Base-by-base conservation (phyloP, 805 yeast species). In the Candida pini region DNA sequence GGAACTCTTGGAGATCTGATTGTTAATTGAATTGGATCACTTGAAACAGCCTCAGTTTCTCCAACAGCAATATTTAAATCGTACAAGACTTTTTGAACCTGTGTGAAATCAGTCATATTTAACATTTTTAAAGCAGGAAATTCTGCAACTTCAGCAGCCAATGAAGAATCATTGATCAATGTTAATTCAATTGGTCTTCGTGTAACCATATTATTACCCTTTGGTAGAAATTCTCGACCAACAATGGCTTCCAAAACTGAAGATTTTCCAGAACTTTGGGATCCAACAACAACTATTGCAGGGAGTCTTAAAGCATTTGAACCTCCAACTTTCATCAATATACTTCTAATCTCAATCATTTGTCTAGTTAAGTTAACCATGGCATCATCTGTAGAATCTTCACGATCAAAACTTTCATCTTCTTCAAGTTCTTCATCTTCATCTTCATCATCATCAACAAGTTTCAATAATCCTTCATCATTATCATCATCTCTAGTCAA, bases 151-250 rank as follows among this genome's bases (percentile, higher is more conserved):
- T 86, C 95, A 6, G 89, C 81, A 2, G 88, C 87, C 28, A 56
- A 49, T 27, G 69, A 69, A n/a, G 94, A 89, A 3, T 95, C 77
- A 54, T 92, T 89, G 7, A 92, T 81, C 31, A 92, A 67, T 0
- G 98, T 94, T 44, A 92, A 69, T 62, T 92, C 99, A 30, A 92
- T 90, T 2, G 99, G 99, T 49, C 98, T 73, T 58, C 97, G 76
- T 0, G 99, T 92, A 22, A 94, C 98, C 98, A 92, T 94, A 55
- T 94, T 92, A 27, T 86, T 76, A 21, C 99, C 99, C 59, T 92
- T 92, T 23, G 99, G 99, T 38, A 92, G 64, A 48, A 92, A 92
- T 56, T 92, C 97, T 48, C 85, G 95, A n/a, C 99, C 99, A 5
- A 92, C 99, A 38, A 92, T 84, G 6, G 96, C 76, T 58, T 92